phyloP scores from a whole-genome alignment of 768 basidiomycete species.

The Dictyophora rubrovolvata region DNA sequence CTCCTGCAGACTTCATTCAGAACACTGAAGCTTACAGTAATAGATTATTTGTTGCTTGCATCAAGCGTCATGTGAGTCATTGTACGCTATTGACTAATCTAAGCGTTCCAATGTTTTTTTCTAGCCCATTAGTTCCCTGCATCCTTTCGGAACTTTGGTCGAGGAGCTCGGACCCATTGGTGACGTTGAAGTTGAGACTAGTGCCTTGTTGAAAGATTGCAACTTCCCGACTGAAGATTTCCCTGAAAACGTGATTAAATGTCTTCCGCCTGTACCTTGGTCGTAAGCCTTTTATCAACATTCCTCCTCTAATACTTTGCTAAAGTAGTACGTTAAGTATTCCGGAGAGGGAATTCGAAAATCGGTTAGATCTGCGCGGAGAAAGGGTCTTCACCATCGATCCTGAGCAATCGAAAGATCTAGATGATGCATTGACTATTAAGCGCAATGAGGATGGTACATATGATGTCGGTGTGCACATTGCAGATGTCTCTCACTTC shows the following conservation, averaged over 20 bases:
- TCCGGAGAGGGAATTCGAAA: conserved; percentile 80
- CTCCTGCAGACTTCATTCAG: conserved; percentile 91
- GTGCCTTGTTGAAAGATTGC: conserved; percentile 94
- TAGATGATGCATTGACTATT: conserved; percentile 92
- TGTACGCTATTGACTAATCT: conserved; percentile 10
- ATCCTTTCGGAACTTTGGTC: conserved; percentile 96
- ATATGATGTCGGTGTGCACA: conserved; percentile 87
- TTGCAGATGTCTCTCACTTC: conserved; percentile 94
- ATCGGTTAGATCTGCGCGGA: conserved; percentile 77
- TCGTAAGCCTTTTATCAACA: conserved; percentile 40
- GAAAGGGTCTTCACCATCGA: conserved; percentile 92
- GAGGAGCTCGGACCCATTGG: conserved; percentile 98
- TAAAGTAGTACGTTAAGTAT: conserved; percentile 37
- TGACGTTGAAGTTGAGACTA: conserved; percentile 97
- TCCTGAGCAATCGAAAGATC: conserved; percentile 77
- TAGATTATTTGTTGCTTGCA: conserved; percentile 92
- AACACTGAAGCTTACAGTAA: conserved; percentile 86
- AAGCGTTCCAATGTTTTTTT: conserved; percentile 19
- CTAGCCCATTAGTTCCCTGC: conserved; percentile 88
- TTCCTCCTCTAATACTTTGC: conserved; percentile 3
- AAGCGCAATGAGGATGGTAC: conserved; percentile 85
- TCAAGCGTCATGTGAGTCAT: conserved; percentile 83
- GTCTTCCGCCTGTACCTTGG: conserved; percentile 94
- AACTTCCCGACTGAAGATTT: conserved; percentile 99
- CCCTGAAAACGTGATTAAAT: conserved; percentile 88